A percentile compares a stretch with the other conserved stretches of the same genome.
Evolutionary conservation across 371 early-diverging fungal genomes (phyloP).

Genomic region (Circinella umbellata): DNA sequence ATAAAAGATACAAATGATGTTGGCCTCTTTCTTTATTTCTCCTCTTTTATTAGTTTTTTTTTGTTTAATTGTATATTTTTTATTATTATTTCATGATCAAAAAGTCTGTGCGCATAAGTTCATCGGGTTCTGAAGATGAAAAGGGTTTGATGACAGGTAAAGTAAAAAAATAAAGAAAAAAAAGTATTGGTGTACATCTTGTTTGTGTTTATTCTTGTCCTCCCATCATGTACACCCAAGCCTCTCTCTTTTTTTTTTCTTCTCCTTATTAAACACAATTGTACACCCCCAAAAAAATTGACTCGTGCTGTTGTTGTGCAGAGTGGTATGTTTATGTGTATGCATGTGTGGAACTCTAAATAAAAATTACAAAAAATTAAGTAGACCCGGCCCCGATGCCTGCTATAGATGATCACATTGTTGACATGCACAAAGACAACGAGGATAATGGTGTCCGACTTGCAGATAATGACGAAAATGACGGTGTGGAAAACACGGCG

Average conservation of each 20-base stretch:
- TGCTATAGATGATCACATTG: slow-evolving; percentile 21
- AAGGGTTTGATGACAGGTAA: slow-evolving; percentile 29
- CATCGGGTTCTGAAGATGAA: slow-evolving; percentile 17
- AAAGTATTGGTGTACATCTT: background rate
- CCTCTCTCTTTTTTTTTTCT: background rate
- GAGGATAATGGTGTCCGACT: background rate
- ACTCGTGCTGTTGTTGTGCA: background rate
- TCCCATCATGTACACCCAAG: too few relatives aligned
- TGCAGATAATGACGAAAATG: background rate
- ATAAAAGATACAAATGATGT: background rate
- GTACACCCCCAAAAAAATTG: too few relatives aligned
- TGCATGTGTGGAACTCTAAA: slow-evolving; percentile 4
- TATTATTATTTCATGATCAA: slow-evolving; percentile 13
- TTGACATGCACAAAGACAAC: slow-evolving; percentile 23
- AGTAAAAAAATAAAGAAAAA: background rate
- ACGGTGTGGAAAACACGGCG: background rate
- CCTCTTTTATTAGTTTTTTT: background rate
- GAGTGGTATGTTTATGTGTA: background rate
- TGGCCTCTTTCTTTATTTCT: too few relatives aligned
- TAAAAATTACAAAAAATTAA: background rate
- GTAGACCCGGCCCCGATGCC: slow-evolving; percentile 31
- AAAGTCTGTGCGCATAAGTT: slow-evolving; percentile 27
- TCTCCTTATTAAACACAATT: too few relatives aligned
- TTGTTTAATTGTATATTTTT: background rate
- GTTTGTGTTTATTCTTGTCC: slow-evolving; percentile 2